phyloP scores from a whole-genome alignment of 352 stramenopile genomes.

The Phytopythium helicoides region DNA sequence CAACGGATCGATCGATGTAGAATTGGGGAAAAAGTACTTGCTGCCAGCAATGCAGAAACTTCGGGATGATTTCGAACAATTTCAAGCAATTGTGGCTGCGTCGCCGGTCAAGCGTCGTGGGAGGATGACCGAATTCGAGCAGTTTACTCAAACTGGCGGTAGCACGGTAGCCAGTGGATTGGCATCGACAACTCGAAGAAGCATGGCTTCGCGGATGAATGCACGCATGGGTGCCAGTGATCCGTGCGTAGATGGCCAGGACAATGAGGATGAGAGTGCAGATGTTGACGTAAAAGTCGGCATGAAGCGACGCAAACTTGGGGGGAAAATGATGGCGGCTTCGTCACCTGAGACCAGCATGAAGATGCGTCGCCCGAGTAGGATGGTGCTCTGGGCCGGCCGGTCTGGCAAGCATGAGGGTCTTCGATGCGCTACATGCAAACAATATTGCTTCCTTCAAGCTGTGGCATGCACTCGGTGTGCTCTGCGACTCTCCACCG shows the following conservation, averaged over 20 bases:
- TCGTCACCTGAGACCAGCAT: conserved; percentile 11
- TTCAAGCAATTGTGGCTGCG: conserved; percentile 36
- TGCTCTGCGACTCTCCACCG: conserved; percentile 27
- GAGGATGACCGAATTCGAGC: conserved; percentile 50
- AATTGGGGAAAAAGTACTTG: conserved; percentile 43
- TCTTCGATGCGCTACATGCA: conserved; percentile 68
- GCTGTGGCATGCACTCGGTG: conserved; percentile 79
- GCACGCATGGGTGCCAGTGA: conserved; percentile 7
- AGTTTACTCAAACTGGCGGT: conserved; percentile 17
- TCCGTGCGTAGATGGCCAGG: conserved; percentile 7
- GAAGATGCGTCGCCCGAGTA: conserved; percentile 27
- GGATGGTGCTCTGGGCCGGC: conserved; percentile 83
- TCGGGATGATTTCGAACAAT: conserved; percentile 48
- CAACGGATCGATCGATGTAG: conserved; percentile 44
- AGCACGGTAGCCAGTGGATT: conserved; percentile 7
- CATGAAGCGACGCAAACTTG: conserved; percentile 11
- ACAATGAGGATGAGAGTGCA: conserved; percentile 9
- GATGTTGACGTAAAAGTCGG: conserved; percentile 10
- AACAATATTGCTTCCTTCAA: conserved; percentile 86
- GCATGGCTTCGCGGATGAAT: conserved; percentile 25
- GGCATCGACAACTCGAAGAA: conserved; percentile 28
- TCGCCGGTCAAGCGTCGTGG: conserved; percentile 38
- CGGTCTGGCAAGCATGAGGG: conserved; percentile 74
- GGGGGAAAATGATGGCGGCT: conserved; percentile 26
- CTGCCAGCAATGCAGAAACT: conserved; percentile 64